A percentile compares a stretch with the other conserved stretches of the same genome.
phyloP scores from a whole-genome alignment of 768 basidiomycete genomes.

The Saitozyma sp. region DNA sequence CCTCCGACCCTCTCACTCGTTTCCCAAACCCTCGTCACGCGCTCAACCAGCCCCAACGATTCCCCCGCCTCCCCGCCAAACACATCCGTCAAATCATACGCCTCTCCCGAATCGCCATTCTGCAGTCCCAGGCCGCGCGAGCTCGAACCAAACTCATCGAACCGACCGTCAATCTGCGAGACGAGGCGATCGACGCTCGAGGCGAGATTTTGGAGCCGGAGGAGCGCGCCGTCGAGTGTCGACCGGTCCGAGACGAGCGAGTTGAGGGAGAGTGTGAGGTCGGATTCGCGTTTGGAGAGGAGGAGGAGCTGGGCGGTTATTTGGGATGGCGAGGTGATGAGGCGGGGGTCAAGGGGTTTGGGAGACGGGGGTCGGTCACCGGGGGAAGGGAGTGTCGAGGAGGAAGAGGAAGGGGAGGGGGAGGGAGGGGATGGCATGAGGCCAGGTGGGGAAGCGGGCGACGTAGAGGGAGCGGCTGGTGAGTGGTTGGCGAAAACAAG shows the following conservation, averaged over 20 bases:
- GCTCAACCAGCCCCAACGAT: conserved; percentile 43
- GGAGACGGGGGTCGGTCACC: no score
- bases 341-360: conserved; percentile 12
- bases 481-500: no score
- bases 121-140: conserved; percentile 54
- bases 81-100: conserved; percentile 35
- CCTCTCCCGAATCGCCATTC: conserved; percentile 58
- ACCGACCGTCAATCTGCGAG: conserved; percentile 31
- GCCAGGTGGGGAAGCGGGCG: background rate
- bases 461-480: no score
- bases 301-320: conserved; percentile 45
- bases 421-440: background rate
- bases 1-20: conserved; percentile 78
- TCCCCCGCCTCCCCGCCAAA: conserved; percentile 55
- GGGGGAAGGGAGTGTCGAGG: background rate
- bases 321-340: conserved; percentile 38
- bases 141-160: conserved; percentile 6
- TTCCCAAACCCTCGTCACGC: conserved; percentile 51
- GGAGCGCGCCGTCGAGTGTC: conserved; percentile 59
- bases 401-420: background rate
- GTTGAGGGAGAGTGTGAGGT: conserved; percentile 71
- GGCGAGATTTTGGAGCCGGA: conserved; percentile 25
- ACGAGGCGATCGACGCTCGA: conserved; percentile 24
- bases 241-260: conserved; percentile 68
- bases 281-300: conserved; percentile 72